phyloP scores from a whole-genome alignment of 169 alveolate genomes.

The Cyclospora cayetanensis region DNA sequence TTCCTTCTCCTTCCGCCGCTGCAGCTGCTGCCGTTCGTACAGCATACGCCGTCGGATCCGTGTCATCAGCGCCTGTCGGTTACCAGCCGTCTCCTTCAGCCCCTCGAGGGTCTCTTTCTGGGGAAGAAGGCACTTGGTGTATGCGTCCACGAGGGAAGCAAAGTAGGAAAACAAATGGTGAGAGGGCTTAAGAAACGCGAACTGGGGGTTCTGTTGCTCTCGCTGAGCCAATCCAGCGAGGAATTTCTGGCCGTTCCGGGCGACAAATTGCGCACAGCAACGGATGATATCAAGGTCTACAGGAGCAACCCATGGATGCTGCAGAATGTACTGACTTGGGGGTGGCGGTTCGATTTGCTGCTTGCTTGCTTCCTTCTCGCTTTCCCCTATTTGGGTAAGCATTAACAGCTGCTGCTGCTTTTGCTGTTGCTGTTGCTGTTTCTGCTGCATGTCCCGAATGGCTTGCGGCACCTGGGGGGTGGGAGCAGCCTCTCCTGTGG shows the following conservation, averaged over 20 bases:
- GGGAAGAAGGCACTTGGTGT: conserved; percentile 94
- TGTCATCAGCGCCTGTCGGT: conserved; percentile 81
- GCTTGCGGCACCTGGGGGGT: conserved; percentile 85
- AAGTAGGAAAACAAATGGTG: conserved; percentile 94
- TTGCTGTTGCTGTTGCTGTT: conserved; percentile 77
- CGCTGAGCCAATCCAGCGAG: conserved; percentile 91
- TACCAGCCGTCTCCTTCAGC: conserved; percentile 84
- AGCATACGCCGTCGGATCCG: conserved; percentile 79
- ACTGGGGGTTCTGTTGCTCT: conserved; percentile 91
- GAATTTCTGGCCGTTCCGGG: conserved; percentile 97
- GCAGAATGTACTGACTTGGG: conserved; percentile 75
- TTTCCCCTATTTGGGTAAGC: conserved; percentile 80
- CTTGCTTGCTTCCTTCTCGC: conserved; percentile 73
- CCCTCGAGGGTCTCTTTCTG: conserved; percentile 86
- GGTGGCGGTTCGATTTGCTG: conserved; percentile 74
- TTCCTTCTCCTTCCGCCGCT: conserved; percentile 85
- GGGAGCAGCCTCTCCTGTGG: conserved; percentile 79
- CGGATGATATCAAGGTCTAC: conserved; percentile 92
- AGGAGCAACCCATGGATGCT: conserved; percentile 77
- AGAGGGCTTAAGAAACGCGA: conserved; percentile 96
- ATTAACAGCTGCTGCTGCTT: conserved; percentile 78
- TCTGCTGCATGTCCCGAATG: conserved; percentile 78
- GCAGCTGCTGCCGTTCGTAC: conserved; percentile 88
- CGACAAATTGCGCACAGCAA: conserved; percentile 96
- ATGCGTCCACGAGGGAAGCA: conserved; percentile 94